A percentile compares a stretch with the other conserved stretches of the same genome.
Conservation (phyloP, 148 eudicot species). For the Euryodendron excelsum region DNA sequence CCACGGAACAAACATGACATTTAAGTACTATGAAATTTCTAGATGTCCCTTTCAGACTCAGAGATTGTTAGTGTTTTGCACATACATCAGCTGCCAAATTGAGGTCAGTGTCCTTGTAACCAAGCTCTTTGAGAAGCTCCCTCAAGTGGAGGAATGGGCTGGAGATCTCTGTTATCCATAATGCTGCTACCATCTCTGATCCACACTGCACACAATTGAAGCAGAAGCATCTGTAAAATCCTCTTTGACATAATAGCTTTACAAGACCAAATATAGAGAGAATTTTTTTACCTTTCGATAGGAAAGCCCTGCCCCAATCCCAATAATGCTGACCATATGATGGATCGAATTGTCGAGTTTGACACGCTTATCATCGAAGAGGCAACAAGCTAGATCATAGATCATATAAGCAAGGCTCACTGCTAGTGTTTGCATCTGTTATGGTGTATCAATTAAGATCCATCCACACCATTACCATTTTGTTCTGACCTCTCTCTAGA, state of each 20-base stretch:
- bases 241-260: too few relatives aligned
- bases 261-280: too few relatives aligned
- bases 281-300: conserved; percentile 81
- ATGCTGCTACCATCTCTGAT: conserved; percentile 83
- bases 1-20: too few relatives aligned
- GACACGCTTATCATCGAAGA: conserved; percentile 49
- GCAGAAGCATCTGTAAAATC: too few relatives aligned
- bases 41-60: too few relatives aligned
- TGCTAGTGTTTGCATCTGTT: conserved; percentile 70
- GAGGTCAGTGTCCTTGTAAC: conserved; percentile 65
- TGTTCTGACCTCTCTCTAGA: too few relatives aligned
- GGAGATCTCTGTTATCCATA: conserved; percentile 77
- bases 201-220: conserved; percentile 64
- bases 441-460: too few relatives aligned
- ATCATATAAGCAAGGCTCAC: conserved; percentile 61
- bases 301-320: conserved; percentile 70
- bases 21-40: too few relatives aligned
- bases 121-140: conserved; percentile 89
- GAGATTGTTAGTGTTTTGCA: too few relatives aligned
- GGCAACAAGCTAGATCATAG: conserved; percentile 71
- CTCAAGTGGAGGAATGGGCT: conserved; percentile 84
- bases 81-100: conserved; percentile 89
- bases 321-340: conserved; percentile 84
- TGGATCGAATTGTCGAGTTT: conserved; percentile 71
- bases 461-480: too few relatives aligned